Evolutionary conservation across 495 filamentous ascomycete species (phyloP), one percentile per base, ranked within the genome.

Genomic region (Podospora tetraspora): DNA sequence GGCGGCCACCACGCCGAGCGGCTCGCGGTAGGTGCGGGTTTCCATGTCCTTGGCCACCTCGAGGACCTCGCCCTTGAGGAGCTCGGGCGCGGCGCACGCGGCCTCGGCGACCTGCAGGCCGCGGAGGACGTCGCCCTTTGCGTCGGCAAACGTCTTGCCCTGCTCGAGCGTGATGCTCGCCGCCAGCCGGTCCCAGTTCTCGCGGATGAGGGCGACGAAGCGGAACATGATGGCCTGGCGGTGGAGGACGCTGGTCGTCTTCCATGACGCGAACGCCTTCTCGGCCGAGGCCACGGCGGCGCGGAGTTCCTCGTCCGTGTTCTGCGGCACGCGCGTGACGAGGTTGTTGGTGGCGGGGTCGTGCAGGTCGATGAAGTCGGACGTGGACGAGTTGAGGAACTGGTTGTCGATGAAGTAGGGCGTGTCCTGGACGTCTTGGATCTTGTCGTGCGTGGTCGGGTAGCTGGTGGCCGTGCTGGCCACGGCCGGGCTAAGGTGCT

Each of bases 1-100:
- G 61, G 96, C 92, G 27, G 95, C 95, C 61, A 96, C 92, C 59
- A 99, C 90, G 66, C 95, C 95, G 74, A 99, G 79, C 60, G 95
- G 95, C 83, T 99, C 95, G 62, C 87, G 85, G 76, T 98, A 98
- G 70, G 87, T 92, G 70, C 95, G 82, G 10, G 95, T 99, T 84
- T 99, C 95, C 95, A 99, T 99, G 78, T 99, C 95, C 85, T 96
- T 97, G 61, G 94, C 89, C 10, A 99, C 95, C 82, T 99, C 96
- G 37, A 99, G 83, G 30, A 99, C 88, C 79, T 98, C 94, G 34
- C 95, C 95, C 68, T 91, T 92, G 79, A 98, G 84, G 78, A 97
- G 91, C 57, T 93, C 94, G 9, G 95, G 95, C 71, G 97, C 97
- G 34, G 90, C 92, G 74, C 94, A 97, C 30, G 94, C 92, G 22